Base-by-base conservation (phyloP, 176 grass and related monocot genomes). In the Cenchrus americanus region DNA sequence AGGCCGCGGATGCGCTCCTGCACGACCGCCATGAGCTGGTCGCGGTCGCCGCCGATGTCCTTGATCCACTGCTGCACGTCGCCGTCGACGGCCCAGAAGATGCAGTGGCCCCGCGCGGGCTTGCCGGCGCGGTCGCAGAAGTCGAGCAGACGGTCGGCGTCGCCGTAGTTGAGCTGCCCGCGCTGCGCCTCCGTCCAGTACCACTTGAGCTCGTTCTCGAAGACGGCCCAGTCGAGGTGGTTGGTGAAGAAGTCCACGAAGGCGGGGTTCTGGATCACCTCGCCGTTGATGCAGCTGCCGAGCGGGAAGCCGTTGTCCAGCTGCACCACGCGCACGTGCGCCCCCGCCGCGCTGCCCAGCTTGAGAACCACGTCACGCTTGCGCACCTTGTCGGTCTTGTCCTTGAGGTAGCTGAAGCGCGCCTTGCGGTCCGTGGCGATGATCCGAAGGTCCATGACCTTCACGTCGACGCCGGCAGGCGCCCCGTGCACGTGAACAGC, bases 161-260 rank as follows among this genome's bases (percentile, higher is more conserved):
- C 70, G 23, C 0, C 70, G 70, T 92, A 94, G 87, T 85, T 94
- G 60, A 94, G 51, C 55, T 70, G 76, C 14, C 90, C 92, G 22
- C 87, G 67, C 69, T 80, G 55, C 40, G 87, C 83, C 74, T 94
- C 92, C 5, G 87, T 94, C 87, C 85, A 89, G 92, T 94, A 94
- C 92, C 92, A 94, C 81, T 94, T 94, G 40, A 92, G 90, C 78
- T 92, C 90, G 73, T 92, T 92, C 37, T 78, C 86, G 78, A 92
- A 92, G 4, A 92, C 90, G 1, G 90, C 82, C 90, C 90, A 88
- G 65, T 92, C 87, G 69, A 92, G 66, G 77, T 85, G 73, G 55
- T 18, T 62, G 23, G 47, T 51, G 47, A 73, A 73, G 70, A 73
- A 73, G 70, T 73, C 70, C 44, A 73, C 70, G 70, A 73, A 73